Percentiles rank a stretch among this genome's conserved stretches.
phyloP scores from a whole-genome alignment of 306 rosid species.

The Sicyos edulis region DNA sequence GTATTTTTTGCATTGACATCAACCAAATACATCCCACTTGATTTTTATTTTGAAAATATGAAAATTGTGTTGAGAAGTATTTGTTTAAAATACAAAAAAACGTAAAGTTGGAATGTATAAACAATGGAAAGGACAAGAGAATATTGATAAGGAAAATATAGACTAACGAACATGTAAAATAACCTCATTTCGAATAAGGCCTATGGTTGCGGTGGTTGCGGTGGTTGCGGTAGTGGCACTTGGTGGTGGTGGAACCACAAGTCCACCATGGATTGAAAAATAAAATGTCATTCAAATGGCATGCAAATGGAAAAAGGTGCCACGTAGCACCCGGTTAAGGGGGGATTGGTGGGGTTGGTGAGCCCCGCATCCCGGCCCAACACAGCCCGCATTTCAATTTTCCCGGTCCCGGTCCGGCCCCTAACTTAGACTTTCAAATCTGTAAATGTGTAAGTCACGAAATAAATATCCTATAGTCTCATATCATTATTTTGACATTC shows the following conservation, averaged over 20 bases:
- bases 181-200: no score
- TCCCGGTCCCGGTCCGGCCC: slow-evolving; percentile 15
- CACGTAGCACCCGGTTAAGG: slow-evolving; percentile 36
- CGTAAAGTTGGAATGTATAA: not conserved
- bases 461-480: not conserved
- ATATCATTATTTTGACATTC: not conserved
- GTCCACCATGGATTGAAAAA: slow-evolving; percentile 21
- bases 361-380: slow-evolving; percentile 25
- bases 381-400: slow-evolving; percentile 27
- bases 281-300: slow-evolving; percentile 26
- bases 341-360: slow-evolving; percentile 48
- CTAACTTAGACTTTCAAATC: not conserved
- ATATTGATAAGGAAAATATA: no score
- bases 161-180: no score
- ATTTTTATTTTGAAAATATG: not conserved
- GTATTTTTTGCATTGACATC: no score
- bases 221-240: not conserved
- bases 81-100: not conserved
- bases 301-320: slow-evolving; percentile 20
- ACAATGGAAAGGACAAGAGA: not conserved
- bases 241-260: slow-evolving; percentile 34
- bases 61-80: not conserved
- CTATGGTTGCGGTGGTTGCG: no score
- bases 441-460: not conserved
- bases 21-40: not conserved